These are phyloP conservation scores for Heliosperma pusillum DNA, from an alignment of 148 eudicot genomes.

Conservation along the genomic window DNA sequence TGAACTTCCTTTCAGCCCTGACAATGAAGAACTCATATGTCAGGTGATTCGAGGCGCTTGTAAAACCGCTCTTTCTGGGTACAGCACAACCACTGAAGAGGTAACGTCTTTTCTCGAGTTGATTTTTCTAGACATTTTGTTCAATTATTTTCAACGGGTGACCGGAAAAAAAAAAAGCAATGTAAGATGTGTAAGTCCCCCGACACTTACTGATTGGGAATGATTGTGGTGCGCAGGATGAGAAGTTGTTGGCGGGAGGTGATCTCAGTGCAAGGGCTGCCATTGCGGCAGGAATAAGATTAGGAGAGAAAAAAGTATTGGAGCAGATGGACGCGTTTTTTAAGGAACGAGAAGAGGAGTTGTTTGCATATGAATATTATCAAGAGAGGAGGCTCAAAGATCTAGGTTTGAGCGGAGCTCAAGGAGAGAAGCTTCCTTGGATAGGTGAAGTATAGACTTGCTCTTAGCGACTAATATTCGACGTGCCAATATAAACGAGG, in stretches of 20 bases:
- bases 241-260: conserved; percentile 50
- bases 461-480: not conserved
- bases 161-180: no score
- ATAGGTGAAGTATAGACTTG: conserved; percentile 31
- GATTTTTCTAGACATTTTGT: not conserved
- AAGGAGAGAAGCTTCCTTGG: conserved; percentile 88
- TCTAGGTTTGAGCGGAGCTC: conserved; percentile 87
- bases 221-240: conserved; percentile 58
- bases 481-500: not conserved
- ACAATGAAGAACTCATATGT: conserved; percentile 83
- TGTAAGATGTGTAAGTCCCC: not conserved
- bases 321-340: conserved; percentile 72
- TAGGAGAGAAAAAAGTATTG: conserved; percentile 84
- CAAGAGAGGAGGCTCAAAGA: conserved; percentile 93
- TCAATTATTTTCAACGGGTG: no score
- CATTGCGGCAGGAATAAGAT: conserved; percentile 64
- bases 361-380: conserved; percentile 71
- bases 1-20: conserved; percentile 71
- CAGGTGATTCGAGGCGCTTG: conserved; percentile 69
- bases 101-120: conserved; percentile 30
- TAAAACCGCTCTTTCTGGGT: conserved; percentile 70
- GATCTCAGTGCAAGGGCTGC: conserved; percentile 45
- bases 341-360: conserved; percentile 57
- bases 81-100: conserved; percentile 74
- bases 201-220: not conserved